Percentiles rank a stretch among this genome's conserved stretches.
Evolutionary conservation across 2,329 filamentous ascomycete genomes (phyloP).

Genomic region (Lachnellula occidentalis): DNA sequence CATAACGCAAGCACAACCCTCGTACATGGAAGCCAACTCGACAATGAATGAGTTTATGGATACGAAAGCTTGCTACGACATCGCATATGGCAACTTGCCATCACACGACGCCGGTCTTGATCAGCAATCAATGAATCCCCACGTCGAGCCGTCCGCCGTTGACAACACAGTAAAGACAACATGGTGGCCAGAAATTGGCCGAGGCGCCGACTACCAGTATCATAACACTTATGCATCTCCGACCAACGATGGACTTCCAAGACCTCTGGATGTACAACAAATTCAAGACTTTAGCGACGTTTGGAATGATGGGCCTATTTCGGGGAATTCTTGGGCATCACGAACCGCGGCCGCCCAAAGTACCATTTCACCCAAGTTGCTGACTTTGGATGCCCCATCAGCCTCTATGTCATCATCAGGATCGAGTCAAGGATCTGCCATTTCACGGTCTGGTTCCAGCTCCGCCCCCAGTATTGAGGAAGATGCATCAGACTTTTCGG

Average conservation of each 20-base stretch:
- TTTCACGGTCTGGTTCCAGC: slow-evolving; percentile 13
- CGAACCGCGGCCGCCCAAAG: slow-evolving; percentile 4
- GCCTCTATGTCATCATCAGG: slow-evolving; percentile 13
- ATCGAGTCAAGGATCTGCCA: slow-evolving; percentile 15
- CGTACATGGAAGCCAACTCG: slow-evolving; percentile 7
- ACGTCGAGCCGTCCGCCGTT: background rate
- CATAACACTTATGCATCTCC: slow-evolving; percentile 4
- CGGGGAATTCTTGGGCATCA: slow-evolving; percentile 11
- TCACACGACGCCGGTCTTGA: slow-evolving; percentile 7
- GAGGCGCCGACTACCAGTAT: slow-evolving; percentile 1
- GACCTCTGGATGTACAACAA: background rate
- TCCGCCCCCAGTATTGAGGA: slow-evolving; percentile 7
- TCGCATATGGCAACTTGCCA: slow-evolving; percentile 13
- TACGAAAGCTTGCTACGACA: slow-evolving; percentile 10
- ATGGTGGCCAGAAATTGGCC: slow-evolving; percentile 13
- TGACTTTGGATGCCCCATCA: slow-evolving; percentile 17
- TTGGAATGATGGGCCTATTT: slow-evolving; percentile 7
- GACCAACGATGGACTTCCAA: slow-evolving; percentile 12
- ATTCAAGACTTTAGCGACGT: slow-evolving; percentile 3
- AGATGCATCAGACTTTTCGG: slow-evolving; percentile 7
- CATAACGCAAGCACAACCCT: slow-evolving; percentile 1
- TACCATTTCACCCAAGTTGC: slow-evolving; percentile 25
- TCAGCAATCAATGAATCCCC: slow-evolving; percentile 1
- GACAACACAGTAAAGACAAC: background rate
- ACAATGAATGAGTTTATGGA: background rate